Evolutionary conservation across 2,329 filamentous ascomycete species (phyloP), one percentile per base, ranked within the genome.

Genomic region (Colletotrichum trifolii): DNA sequence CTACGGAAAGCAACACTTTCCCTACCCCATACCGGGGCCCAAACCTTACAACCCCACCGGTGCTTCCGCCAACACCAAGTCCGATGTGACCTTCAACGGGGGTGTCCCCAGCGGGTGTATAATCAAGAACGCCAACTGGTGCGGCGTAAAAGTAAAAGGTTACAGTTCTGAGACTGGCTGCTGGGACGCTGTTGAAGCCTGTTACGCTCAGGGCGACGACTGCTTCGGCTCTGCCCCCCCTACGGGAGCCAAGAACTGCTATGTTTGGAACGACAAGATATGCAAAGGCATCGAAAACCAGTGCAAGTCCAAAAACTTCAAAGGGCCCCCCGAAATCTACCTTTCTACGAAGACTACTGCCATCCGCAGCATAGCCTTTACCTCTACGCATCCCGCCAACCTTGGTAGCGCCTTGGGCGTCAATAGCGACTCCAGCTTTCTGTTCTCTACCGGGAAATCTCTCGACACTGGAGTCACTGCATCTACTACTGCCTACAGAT

Each of bases 71-170:
- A 62, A 64, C 25, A 45, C 60, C 5, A 60, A 49, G 13, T 53
- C 63, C 39, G 53, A 54, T n/a, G 54, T 48, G 9, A 47, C 43
- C 33, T 25, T 68, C 11, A 78, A 83, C 43, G 88, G 87, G 11
- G 75, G 82, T 11, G 79, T 87, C 56, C 89, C 89, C 0, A 59
- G 71, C 2, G 77, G 81, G 69, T 91, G 87, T 72, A 78, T 91
- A 42, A 72, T 89, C 65, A 86, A 87, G 72, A 92, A 91, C 73
- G 90, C 80, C 64, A 92, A 93, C 78, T 93, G 90, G 90, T 91
- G 89, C 76, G 89, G 84, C 55, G 79, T 83, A 64, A 84, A 91
- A 71, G 81, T 92, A 1, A 74, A 84, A 0, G 70, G 76, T 8
- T 92, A 90, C 77, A 78, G 76, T 4, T 78, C 79, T 47, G 81